Percentiles rank a stretch among this genome's conserved stretches.
Conservation (phyloP, 306 rosid genomes). For the Hippophae gyantsensis region DNA sequence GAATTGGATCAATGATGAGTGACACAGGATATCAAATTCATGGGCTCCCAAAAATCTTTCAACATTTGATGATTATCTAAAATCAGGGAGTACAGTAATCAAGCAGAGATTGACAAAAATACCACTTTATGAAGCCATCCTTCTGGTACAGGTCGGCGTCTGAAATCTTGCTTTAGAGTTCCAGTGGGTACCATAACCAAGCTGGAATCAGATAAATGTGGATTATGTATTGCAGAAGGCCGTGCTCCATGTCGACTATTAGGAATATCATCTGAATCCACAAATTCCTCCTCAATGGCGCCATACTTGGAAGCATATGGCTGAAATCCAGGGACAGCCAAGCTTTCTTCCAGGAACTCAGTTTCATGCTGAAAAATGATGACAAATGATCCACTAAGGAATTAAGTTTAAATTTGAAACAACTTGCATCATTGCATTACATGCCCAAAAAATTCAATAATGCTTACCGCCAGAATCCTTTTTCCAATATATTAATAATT, state of each 20-base stretch:
- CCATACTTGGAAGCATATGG: constrained; percentile 36
- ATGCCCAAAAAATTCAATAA: neutral
- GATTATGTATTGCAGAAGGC: constrained; percentile 33
- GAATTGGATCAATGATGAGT: constrained; percentile 6
- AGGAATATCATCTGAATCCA: constrained; percentile 75
- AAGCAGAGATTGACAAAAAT: constrained; percentile 5
- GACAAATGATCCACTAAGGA: constrained; percentile 2
- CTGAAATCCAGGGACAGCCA: constrained; percentile 39
- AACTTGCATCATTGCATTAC: constrained; percentile 2
- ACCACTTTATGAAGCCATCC: constrained; percentile 98
- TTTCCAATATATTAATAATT: neutral
- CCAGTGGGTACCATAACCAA: constrained; percentile 42
- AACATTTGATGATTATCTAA: too few species aligned
- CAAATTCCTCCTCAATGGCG: constrained; percentile 60
- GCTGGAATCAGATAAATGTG: constrained; percentile 41
- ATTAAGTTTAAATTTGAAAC: neutral
- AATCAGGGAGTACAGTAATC: too few species aligned
- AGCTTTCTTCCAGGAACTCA: constrained; percentile 51
- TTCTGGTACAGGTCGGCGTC: constrained; percentile 54
- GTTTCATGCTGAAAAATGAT: constrained; percentile 37
- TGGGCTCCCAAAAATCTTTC: too few species aligned
- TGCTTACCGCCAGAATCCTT: neutral
- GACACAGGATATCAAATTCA: neutral
- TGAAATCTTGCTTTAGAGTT: constrained; percentile 57
- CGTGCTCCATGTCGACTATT: constrained; percentile 49